Base-by-base conservation (phyloP, 1,284 basidiomycete genomes). In the Malassezia slooffiae region DNA sequence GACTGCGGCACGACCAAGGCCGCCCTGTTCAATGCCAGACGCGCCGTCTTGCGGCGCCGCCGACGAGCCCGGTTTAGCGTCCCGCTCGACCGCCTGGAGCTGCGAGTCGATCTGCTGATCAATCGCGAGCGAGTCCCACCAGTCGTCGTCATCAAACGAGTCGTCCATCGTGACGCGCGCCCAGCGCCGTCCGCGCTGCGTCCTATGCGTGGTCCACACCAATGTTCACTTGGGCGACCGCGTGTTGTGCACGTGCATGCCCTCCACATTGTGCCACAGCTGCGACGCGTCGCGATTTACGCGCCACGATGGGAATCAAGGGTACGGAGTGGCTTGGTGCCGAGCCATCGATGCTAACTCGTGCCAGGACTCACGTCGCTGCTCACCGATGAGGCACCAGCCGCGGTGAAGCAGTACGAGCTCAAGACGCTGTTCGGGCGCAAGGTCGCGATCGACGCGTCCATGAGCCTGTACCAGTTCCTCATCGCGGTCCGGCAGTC, bases 371-470 rank as follows among this genome's bases (percentile, higher is more conserved):
- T 97, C 32, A 96, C 89, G 13, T 83, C 78, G 15, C 77, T 97
- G 34, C 77, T 97, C 49, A 59, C 56, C 9, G 85, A 93, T 66
- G 80, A 93, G 71, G 86, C 91, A 3, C 91, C 91, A 0, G 78
- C 76, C 40, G 75, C 84, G 4, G 88, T 96, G 70, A 80, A 74
- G 73, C 86, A 93, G 58, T 83, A 89, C 68, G 88, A 95, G 34
- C 96, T 96, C 56, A 95, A 95, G 74, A 88, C 86, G 28, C 56
- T 58, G 26, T 64, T 66, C 63, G 93, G 93, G 1, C 81, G 91
- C 59, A 96, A 96, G 74, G 90, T 97, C 54, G 91, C 91, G 47
- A 89, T 99, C 58, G 91, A 99, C 75, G 91, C 91, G 28, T 70
- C 59, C 44, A 62, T 56, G 52, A 62, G 57, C 21, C 48, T 62